Conservation (phyloP, 2,329 filamentous ascomycete species). For the Cladophialophora bantiana region DNA sequence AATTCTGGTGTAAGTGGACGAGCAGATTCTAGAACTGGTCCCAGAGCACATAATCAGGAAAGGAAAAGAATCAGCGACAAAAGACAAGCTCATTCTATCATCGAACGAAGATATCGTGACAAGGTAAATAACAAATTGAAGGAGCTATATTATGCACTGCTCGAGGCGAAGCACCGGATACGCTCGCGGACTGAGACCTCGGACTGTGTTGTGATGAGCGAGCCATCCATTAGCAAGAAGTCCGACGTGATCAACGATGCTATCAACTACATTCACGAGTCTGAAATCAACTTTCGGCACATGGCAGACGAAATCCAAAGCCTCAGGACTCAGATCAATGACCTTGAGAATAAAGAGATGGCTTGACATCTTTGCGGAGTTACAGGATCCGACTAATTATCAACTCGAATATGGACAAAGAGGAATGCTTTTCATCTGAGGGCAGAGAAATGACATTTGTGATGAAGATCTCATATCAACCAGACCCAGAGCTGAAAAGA, state of each 20-base stretch:
- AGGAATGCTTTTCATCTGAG: no score
- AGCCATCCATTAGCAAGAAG: neutral
- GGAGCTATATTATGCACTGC: neutral
- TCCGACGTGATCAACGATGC: constrained; percentile 2
- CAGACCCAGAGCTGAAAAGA: no score
- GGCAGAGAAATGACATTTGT: no score
- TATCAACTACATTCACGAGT: constrained; percentile 5
- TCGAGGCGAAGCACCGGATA: neutral
- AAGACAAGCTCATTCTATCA: neutral
- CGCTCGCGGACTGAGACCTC: neutral
- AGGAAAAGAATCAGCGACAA: neutral
- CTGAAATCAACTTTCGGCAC: neutral
- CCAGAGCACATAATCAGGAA: neutral
- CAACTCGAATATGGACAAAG: no score
- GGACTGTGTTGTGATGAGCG: neutral
- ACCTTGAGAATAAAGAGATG: neutral
- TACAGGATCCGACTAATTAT: no score
- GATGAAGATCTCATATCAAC: no score
- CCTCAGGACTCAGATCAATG: neutral
- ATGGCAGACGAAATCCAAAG: neutral
- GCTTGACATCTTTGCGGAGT: neutral
- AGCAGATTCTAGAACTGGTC: neutral
- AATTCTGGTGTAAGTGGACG: neutral
- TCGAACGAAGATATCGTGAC: neutral
- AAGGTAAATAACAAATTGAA: neutral